Evolutionary conservation across 768 basidiomycete genomes (phyloP).

Genomic region (Amanita rubescens): DNA sequence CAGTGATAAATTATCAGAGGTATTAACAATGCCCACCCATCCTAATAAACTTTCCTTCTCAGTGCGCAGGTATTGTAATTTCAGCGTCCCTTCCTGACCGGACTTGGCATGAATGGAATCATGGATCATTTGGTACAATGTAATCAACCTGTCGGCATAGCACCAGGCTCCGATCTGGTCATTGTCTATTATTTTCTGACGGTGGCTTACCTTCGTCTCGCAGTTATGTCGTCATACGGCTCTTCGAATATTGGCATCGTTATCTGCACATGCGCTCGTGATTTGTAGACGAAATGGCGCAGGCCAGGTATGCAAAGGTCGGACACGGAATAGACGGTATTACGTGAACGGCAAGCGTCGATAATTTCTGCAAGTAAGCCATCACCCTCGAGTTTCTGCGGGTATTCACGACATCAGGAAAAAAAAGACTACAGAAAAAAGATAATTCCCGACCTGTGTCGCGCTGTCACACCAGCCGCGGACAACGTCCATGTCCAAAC

Average conservation of each 20-base stretch:
- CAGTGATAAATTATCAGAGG: neutral
- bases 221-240: constrained; percentile 60
- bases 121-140: constrained; percentile 81
- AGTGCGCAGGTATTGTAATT: constrained; percentile 82
- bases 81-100: constrained; percentile 70
- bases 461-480: constrained; percentile 68
- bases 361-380: constrained; percentile 47
- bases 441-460: constrained; percentile 36
- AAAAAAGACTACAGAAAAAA: constrained; percentile 5
- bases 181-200: neutral
- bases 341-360: constrained; percentile 36
- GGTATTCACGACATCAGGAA: neutral
- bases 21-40: constrained; percentile 60
- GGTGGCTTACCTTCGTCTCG: constrained; percentile 47
- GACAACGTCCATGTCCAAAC: constrained; percentile 81
- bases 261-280: constrained; percentile 80
- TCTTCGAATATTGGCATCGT: constrained; percentile 84
- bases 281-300: constrained; percentile 94
- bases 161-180: neutral
- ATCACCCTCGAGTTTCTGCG: constrained; percentile 58
- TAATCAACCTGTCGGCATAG: constrained; percentile 51
- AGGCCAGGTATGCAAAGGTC: constrained; percentile 85
- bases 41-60: constrained; percentile 87
- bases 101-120: constrained; percentile 90
- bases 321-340: constrained; percentile 60